Conservation (phyloP, 345 rosid genomes). For the Reutealis trisperma region DNA sequence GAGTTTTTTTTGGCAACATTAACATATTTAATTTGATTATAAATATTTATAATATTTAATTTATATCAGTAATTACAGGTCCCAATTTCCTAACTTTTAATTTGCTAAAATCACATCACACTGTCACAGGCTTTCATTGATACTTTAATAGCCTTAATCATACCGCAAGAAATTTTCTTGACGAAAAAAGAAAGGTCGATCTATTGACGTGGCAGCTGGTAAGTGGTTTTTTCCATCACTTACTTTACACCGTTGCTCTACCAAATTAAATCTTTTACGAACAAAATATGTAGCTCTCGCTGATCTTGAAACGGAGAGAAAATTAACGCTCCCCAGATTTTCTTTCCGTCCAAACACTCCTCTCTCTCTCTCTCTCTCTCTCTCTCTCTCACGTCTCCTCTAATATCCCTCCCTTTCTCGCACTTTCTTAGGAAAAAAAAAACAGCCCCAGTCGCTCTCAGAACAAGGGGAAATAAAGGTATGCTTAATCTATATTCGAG, state of each 20-base stretch:
- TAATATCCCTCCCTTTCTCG: not conserved
- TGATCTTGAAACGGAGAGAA: slow-evolving; percentile 1
- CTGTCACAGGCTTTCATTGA: too few relatives aligned
- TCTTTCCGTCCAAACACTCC: slow-evolving; percentile 29
- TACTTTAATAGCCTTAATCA: too few relatives aligned
- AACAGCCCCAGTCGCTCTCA: not conserved
- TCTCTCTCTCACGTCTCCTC: not conserved
- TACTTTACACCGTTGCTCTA: not conserved
- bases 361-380: not conserved
- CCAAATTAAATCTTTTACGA: not conserved
- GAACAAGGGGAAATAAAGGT: slow-evolving; percentile 18
- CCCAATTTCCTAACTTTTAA: too few relatives aligned
- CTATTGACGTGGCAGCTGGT: slow-evolving; percentile 8
- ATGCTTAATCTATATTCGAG: slow-evolving; percentile 15
- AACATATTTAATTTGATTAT: too few relatives aligned
- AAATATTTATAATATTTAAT: too few relatives aligned
- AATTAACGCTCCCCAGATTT: slow-evolving; percentile 9
- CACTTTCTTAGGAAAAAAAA: slow-evolving; percentile 8
- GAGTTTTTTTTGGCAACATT: too few relatives aligned
- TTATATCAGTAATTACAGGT: too few relatives aligned
- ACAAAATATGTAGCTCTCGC: not conserved
- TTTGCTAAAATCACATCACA: too few relatives aligned
- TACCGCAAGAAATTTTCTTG: too few relatives aligned
- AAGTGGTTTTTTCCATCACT: not conserved
- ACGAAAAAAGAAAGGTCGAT: too few relatives aligned